Base-by-base conservation (phyloP, 2,329 filamentous ascomycete genomes). In the Claviceps purpurea region DNA sequence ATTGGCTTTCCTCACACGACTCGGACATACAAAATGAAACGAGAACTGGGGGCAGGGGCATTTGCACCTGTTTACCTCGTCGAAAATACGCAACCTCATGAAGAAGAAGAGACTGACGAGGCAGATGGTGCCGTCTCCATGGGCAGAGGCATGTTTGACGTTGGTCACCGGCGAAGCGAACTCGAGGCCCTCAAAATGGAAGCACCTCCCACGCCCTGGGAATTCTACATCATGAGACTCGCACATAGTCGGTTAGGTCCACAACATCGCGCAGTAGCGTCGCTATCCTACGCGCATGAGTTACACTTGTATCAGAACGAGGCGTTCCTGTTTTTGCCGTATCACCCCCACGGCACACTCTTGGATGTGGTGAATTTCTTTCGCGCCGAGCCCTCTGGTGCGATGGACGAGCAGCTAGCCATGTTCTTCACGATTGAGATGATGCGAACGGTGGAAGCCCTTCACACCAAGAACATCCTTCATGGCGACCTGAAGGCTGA, bases 391-490 rank as follows among this genome's bases (percentile, higher is more conserved):
- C 65, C 77, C 1, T 78, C 78, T 5, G 82, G 82, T 2, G 84
- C 85, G 16, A 88, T 98, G 78, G 93, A 98, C 60, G 93, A 98
- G 68, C 76, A 78, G 47, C 74, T 97, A 2, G 88, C 87, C 60
- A 96, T 97, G 89, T 97, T 96, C 73, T 95, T 97, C 70, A 78
- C 87, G 7, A 76, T 97, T 55, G 93, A 98, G 68, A 77, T 98
- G 6, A 77, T 98, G 59, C 86, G 93, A 49, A 95, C 89, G 0
- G 78, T 95, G 3, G 93, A 97, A 70, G 84, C 85, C 0, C 75
- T 98, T 22, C 93, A 98, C 67, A 65, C 79, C 3, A 85, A 85
- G 58, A 78, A 81, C 2, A 75, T 98, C 53, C 73, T 97, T 46
- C 93, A 98, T 64, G 93, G 93, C 41, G 93, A 98, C 62, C 76